Percentiles rank a stretch among this genome's conserved stretches.
Conservation (phyloP, 306 rosid genomes). For the Begonia fuchsioides region DNA sequence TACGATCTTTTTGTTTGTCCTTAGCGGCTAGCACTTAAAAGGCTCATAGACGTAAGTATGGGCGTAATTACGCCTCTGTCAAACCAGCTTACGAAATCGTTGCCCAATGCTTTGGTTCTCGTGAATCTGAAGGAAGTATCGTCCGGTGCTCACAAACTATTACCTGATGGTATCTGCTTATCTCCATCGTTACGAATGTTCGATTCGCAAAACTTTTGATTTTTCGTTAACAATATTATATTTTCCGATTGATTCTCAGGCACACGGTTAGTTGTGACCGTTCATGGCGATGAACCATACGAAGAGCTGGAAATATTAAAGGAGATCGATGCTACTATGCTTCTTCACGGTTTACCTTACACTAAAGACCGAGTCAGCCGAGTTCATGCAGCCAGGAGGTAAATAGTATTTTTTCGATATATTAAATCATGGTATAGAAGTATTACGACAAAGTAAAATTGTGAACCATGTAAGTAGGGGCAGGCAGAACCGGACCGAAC, state of each 20-base stretch:
- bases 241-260: slow-evolving; percentile 30
- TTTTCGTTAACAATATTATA: slow-evolving; percentile 1
- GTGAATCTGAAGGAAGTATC: slow-evolving; percentile 83
- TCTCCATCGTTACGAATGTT: not conserved
- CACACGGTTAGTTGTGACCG: slow-evolving; percentile 72
- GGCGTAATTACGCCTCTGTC: slow-evolving; percentile 84
- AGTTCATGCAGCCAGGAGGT: slow-evolving; percentile 97
- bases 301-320: slow-evolving; percentile 68
- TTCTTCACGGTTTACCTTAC: slow-evolving; percentile 73
- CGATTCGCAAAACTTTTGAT: not conserved
- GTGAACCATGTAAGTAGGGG: too few species aligned
- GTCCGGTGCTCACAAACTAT: slow-evolving; percentile 77
- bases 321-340: slow-evolving; percentile 63
- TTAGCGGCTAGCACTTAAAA: slow-evolving; percentile 82
- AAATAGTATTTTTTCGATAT: slow-evolving; percentile 5
- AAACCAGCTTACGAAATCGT: slow-evolving; percentile 88
- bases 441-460: not conserved
- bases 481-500: too few species aligned
- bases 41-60: slow-evolving; percentile 79
- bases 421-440: not conserved
- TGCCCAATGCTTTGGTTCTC: slow-evolving; percentile 83
- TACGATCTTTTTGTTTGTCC: too few species aligned
- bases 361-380: slow-evolving; percentile 60
- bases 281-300: slow-evolving; percentile 75
- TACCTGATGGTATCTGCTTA: slow-evolving; percentile 62